A percentile compares a stretch with the other conserved stretches of the same genome.
Evolutionary conservation across 805 yeast species (phyloP).

Genomic region (Hanseniaspora valbyensis): DNA sequence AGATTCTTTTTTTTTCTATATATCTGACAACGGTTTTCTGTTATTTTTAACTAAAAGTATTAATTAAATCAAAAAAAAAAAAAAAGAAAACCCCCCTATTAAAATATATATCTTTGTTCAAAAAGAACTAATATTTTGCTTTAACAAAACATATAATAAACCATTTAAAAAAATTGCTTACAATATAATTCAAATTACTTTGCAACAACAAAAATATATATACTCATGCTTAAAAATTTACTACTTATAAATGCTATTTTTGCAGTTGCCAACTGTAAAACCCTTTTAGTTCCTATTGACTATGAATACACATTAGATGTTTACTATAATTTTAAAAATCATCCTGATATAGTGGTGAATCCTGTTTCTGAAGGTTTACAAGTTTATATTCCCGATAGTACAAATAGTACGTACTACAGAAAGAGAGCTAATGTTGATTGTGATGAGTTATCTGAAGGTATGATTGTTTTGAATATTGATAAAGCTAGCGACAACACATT

Average conservation of each 20-base stretch:
- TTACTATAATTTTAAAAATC: slow-evolving; percentile 20
- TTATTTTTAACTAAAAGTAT: too few species aligned
- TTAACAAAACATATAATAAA: too few species aligned
- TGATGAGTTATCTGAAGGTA: slow-evolving; percentile 21
- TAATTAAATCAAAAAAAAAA: too few species aligned
- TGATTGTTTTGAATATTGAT: slow-evolving; percentile 22
- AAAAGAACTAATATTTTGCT: too few species aligned
- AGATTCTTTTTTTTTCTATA: too few species aligned
- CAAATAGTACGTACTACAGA: not conserved
- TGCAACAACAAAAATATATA: not conserved
- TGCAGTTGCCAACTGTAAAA: slow-evolving; percentile 11
- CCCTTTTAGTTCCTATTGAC: slow-evolving; percentile 17
- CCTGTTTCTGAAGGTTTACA: slow-evolving; percentile 21
- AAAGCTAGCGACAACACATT: slow-evolving; percentile 17
- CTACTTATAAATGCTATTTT: not conserved
- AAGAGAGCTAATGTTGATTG: slow-evolving; percentile 16
- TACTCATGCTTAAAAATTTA: not conserved
- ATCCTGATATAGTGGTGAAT: slow-evolving; percentile 17
- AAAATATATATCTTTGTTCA: too few species aligned
- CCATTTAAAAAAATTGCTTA: too few species aligned
- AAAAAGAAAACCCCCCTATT: too few species aligned
- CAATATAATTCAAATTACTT: not conserved
- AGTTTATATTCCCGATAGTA: slow-evolving; percentile 15
- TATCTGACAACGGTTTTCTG: too few species aligned
- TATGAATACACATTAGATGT: slow-evolving; percentile 21